phyloP scores from a whole-genome alignment of 1,284 basidiomycete species.

The Rhodotorula sp. region DNA sequence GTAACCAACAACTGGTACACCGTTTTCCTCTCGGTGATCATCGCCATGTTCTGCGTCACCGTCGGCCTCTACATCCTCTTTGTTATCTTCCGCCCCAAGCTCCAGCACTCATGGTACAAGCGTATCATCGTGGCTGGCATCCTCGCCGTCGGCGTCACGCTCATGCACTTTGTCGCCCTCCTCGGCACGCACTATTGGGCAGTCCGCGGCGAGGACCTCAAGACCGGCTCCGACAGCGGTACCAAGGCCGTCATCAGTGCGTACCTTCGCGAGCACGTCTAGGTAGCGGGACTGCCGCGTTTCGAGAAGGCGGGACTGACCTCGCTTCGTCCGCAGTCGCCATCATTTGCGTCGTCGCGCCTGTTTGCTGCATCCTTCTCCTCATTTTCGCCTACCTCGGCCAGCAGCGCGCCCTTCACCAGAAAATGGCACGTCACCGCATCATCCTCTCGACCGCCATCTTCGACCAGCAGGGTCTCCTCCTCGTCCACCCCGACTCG shows the following conservation, averaged over 20 bases:
- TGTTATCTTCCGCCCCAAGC: conserved; percentile 56
- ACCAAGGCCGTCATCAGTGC: conserved; percentile 37
- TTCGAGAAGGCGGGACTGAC: conserved; percentile 6
- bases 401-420: conserved; percentile 45
- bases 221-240: conserved; percentile 6
- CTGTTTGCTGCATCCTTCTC: conserved; percentile 53
- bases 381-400: conserved; percentile 52
- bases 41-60: conserved; percentile 54
- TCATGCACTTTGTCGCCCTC: conserved; percentile 52
- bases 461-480: conserved; percentile 52
- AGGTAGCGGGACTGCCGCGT: too few relatives aligned
- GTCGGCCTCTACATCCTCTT: conserved; percentile 57
- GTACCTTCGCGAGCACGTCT: too few relatives aligned
- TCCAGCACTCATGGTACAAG: conserved; percentile 54
- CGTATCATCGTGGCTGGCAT: conserved; percentile 53
- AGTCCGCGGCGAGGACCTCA: conserved; percentile 9
- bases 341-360: conserved; percentile 54
- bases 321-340: conserved; percentile 40
- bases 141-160: conserved; percentile 52
- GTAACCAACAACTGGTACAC: conserved; percentile 52
- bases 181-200: conserved; percentile 44
- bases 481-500: conserved; percentile 53
- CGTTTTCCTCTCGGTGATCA: conserved; percentile 54
- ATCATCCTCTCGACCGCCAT: conserved; percentile 55
- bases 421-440: conserved; percentile 52